Percentiles rank a stretch among this genome's conserved stretches.
These are phyloP conservation scores for Malassezia arunalokei DNA, from an alignment of 1,284 basidiomycete genomes.

Conservation along the genomic window DNA sequence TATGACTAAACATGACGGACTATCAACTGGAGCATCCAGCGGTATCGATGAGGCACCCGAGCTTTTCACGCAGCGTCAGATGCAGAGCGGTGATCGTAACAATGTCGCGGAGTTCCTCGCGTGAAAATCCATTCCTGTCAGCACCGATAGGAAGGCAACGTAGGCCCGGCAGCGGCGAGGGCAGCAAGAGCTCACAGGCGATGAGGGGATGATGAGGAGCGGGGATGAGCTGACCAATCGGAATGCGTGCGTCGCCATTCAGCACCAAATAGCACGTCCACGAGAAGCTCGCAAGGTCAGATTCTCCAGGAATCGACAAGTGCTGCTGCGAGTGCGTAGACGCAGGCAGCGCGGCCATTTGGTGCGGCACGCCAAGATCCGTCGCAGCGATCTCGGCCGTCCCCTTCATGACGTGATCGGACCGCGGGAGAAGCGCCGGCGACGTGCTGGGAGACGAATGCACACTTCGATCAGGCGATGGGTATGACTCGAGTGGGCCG, in stretches of 20 bases:
- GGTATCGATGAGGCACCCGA: neutral
- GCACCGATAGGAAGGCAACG: constrained; percentile 27
- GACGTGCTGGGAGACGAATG: neutral
- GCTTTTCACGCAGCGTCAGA: constrained; percentile 69
- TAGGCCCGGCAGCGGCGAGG: constrained; percentile 57
- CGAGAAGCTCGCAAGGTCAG: constrained; percentile 47
- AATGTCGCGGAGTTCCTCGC: constrained; percentile 88
- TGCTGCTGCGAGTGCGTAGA: neutral
- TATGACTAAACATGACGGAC: no score
- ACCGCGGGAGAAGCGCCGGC: neutral
- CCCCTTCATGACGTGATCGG: neutral
- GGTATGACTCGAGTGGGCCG: neutral
- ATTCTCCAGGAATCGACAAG: neutral
- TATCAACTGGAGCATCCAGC: no score
- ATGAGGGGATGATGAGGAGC: constrained; percentile 94
- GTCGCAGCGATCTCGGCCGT: neutral
- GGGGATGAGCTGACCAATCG: constrained; percentile 55
- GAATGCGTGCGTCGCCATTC: constrained; percentile 34
- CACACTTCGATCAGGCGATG: neutral
- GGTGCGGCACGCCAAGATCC: neutral
- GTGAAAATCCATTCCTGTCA: constrained; percentile 49
- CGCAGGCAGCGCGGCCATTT: neutral
- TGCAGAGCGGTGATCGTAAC: constrained; percentile 77
- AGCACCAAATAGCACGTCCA: constrained; percentile 63
- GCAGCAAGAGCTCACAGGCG: constrained; percentile 75